Conservation (phyloP, 495 filamentous ascomycete genomes). For the Pyronema omphalodes region DNA sequence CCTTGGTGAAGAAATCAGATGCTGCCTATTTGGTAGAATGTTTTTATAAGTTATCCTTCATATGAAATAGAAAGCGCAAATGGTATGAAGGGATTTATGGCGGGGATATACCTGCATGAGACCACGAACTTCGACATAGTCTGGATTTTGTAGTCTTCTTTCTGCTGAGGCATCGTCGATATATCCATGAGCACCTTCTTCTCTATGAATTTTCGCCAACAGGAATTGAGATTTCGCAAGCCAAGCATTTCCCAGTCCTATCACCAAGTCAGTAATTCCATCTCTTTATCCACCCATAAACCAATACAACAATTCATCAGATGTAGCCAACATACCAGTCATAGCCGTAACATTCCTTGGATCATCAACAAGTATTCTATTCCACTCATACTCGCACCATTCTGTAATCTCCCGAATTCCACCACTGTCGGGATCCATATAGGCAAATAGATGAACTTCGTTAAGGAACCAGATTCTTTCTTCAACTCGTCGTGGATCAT, state of each 20-base stretch:
- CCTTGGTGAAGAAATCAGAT: constrained; percentile 31
- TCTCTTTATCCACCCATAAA: neutral
- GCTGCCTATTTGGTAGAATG: constrained; percentile 22
- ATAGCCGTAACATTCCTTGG: constrained; percentile 29
- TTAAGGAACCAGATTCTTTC: constrained; percentile 31
- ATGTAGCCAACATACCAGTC: constrained; percentile 24
- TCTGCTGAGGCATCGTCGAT: constrained; percentile 27
- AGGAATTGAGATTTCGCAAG: constrained; percentile 32
- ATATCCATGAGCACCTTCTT: constrained; percentile 24
- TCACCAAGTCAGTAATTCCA: too few species aligned
- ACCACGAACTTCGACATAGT: constrained; percentile 34
- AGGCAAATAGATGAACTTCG: constrained; percentile 32
- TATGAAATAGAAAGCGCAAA: too few species aligned
- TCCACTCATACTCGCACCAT: constrained; percentile 32
- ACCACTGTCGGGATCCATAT: constrained; percentile 30
- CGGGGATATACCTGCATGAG: constrained; percentile 19
- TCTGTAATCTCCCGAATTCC: constrained; percentile 29
- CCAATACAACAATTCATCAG: neutral
- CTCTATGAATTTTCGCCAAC: constrained; percentile 30
- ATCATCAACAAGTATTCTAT: constrained; percentile 28
- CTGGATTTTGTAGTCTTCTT: constrained; percentile 24
- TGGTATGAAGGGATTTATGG: neutral
- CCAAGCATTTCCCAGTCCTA: constrained; percentile 34
- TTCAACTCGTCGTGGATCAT: constrained; percentile 22
- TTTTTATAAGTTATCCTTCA: neutral